A percentile compares a stretch with the other conserved stretches of the same genome.
Evolutionary conservation across 2,329 filamentous ascomycete genomes (phyloP).

Genomic region (Sordariomycetes sp.): DNA sequence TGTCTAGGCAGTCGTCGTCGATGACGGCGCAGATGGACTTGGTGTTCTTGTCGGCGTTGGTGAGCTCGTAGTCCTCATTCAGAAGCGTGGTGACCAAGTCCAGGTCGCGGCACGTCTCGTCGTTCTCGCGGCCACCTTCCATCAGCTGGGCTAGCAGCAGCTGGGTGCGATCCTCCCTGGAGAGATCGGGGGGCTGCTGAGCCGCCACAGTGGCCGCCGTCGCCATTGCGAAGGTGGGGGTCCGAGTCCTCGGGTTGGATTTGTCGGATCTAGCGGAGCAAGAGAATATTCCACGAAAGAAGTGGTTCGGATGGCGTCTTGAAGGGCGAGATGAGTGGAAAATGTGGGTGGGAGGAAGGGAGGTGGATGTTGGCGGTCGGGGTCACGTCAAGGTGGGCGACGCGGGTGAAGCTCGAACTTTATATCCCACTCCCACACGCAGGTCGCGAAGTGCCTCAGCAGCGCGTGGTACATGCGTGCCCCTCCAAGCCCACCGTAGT

Average conservation of each 20-base stretch:
- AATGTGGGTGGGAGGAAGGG: background rate
- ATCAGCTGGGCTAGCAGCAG: conserved; percentile 81
- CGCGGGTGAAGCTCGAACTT: background rate
- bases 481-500: background rate
- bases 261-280: background rate
- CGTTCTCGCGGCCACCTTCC: conserved; percentile 79
- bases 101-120: conserved; percentile 52
- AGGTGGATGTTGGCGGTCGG: background rate
- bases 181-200: conserved; percentile 17
- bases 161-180: conserved; percentile 52
- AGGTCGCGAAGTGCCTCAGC: background rate
- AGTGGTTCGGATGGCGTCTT: background rate
- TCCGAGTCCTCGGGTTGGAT: background rate
- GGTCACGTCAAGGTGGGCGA: background rate
- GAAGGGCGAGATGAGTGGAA: background rate
- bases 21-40: conserved; percentile 49
- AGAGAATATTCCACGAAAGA: background rate
- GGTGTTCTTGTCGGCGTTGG: conserved; percentile 28
- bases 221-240: conserved; percentile 19
- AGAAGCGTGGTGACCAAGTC: conserved; percentile 49
- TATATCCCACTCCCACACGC: background rate
- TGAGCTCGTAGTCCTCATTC: conserved; percentile 38
- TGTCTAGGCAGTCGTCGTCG: conserved; percentile 69
- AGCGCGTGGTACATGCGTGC: background rate
- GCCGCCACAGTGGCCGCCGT: conserved; percentile 20